Evolutionary conservation across 179 eudicot genomes (phyloP), one percentile per base, ranked within the genome.

Genomic region (Beta macrorhiza): DNA sequence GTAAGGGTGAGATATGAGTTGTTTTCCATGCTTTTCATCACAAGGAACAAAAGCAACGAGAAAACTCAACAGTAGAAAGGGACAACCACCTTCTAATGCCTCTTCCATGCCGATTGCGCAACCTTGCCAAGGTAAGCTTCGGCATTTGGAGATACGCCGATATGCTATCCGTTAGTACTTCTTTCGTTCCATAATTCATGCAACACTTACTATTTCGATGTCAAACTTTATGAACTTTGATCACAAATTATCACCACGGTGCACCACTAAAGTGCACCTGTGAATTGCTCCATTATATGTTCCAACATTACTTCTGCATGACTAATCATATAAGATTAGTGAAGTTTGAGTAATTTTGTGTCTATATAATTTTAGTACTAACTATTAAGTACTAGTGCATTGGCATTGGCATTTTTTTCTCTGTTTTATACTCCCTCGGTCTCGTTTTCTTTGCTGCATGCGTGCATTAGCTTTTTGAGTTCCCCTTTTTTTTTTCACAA

Each of bases 21-120:
- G 97, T 82, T 90, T 94, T 86, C 88, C 93, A 73, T 94, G 98
- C 79, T 94, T 94, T 87, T 89, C 93, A 52, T 92, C 92, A 51
- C 87, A 84, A 53, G 90, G 87, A 56, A 92, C 82, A 84, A 91
- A 76, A 87, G 67, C 88, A 76, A 65, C 88, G 42, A 87, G 77
- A 81, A 88, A 80, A 79, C 11, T 71, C 29, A 68, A 78, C 58
- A 88, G 86, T 74, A 69, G 51, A 76, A 88, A 75, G 71, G 81
- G 67, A 59, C 82, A 64, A 13, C 67, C 88, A 20, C 75, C 74
- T 65, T 78, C 82, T 79, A 22, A 78, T 63, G 76, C 85, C 3
- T 53, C 85, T 83, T 67, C 90, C 55, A 78, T 79, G 69, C 55
- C 80, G 44, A 71, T 9, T 9, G 78, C 64, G 65, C 87, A 74